Percentiles rank a stretch among this genome's conserved stretches.
Conservation (phyloP, 2,329 filamentous ascomycete species). For the Penicillium sp. region DNA sequence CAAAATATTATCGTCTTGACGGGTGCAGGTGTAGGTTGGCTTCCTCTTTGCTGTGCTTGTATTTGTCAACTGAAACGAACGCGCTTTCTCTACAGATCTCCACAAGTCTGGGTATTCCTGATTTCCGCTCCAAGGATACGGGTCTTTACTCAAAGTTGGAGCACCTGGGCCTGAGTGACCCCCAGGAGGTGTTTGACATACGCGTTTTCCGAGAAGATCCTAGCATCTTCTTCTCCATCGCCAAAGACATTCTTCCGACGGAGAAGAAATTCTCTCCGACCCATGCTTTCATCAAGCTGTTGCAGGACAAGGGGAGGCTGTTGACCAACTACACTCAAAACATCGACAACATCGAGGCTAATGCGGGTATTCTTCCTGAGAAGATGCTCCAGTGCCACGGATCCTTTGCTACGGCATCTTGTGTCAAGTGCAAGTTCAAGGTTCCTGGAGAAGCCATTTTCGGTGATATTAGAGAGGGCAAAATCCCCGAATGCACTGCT, state of each 20-base stretch:
- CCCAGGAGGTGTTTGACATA: conserved; percentile 95
- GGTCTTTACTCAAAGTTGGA: conserved; percentile 83
- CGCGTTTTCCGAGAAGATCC: conserved; percentile 79
- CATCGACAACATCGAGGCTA: conserved; percentile 90
- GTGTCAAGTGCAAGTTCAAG: conserved; percentile 70
- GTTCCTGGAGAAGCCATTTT: conserved; percentile 74
- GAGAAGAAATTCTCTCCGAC: conserved; percentile 80
- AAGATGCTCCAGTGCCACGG: conserved; percentile 95
- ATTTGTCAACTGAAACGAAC: not conserved
- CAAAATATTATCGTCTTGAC: conserved; percentile 90
- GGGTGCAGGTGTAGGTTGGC: conserved; percentile 62
- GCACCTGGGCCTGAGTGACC: conserved; percentile 71
- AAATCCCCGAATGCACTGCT: conserved; percentile 68
- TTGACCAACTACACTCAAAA: conserved; percentile 98
- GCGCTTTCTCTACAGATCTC: conserved; percentile 56
- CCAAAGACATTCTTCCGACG: conserved; percentile 80
- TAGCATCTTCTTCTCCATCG: conserved; percentile 81
- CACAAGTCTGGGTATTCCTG: conserved; percentile 91
- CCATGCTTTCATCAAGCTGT: conserved; percentile 83
- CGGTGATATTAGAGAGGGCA: conserved; percentile 66
- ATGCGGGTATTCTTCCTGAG: conserved; percentile 71
- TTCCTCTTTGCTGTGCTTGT: not conserved
- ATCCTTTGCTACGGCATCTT: conserved; percentile 87
- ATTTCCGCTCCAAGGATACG: conserved; percentile 89
- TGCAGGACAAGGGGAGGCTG: conserved; percentile 82